phyloP scores from a whole-genome alignment of 768 basidiomycete genomes.

The Thelephora ganbajun region DNA sequence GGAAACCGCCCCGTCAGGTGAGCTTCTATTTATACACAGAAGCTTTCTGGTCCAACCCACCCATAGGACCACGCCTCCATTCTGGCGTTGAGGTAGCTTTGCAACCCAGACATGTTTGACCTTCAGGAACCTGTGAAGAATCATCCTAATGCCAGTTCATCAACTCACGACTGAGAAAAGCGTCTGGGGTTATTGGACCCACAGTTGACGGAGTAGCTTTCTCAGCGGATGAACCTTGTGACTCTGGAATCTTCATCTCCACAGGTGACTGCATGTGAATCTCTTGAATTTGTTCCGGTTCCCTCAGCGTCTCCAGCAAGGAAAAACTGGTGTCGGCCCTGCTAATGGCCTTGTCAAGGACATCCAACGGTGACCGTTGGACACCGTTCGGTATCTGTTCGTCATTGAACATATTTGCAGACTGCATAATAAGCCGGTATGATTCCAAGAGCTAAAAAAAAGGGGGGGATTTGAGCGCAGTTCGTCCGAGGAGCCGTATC shows the following conservation, averaged over 20 bases:
- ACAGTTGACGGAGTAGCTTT: too few relatives aligned
- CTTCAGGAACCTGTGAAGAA: slow-evolving; percentile 23
- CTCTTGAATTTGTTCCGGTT: too few relatives aligned
- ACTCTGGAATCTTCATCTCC: too few relatives aligned
- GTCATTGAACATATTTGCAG: slow-evolving; percentile 17
- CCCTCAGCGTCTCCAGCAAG: too few relatives aligned
- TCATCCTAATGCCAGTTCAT: background rate
- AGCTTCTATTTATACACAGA: background rate
- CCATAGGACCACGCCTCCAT: slow-evolving; percentile 75
- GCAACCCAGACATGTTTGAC: slow-evolving; percentile 72
- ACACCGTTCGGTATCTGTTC: slow-evolving; percentile 6
- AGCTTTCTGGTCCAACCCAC: slow-evolving; percentile 23
- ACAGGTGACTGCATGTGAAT: too few relatives aligned
- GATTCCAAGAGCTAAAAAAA: slow-evolving; percentile 26
- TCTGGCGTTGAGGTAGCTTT: slow-evolving; percentile 76
- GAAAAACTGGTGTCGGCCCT: background rate
- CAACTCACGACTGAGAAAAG: background rate
- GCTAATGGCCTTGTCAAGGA: background rate
- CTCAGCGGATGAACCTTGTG: too few relatives aligned
- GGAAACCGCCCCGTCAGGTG: background rate
- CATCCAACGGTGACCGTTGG: background rate
- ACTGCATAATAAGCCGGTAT: slow-evolving; percentile 29
- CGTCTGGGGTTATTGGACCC: too few relatives aligned
- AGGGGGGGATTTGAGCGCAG: slow-evolving; percentile 14
- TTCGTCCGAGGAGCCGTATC: background rate